Evolutionary conservation across 176 grass and related monocot genomes (phyloP), one percentile per base, ranked within the genome.

Genomic region (Guadua angustifolia): DNA sequence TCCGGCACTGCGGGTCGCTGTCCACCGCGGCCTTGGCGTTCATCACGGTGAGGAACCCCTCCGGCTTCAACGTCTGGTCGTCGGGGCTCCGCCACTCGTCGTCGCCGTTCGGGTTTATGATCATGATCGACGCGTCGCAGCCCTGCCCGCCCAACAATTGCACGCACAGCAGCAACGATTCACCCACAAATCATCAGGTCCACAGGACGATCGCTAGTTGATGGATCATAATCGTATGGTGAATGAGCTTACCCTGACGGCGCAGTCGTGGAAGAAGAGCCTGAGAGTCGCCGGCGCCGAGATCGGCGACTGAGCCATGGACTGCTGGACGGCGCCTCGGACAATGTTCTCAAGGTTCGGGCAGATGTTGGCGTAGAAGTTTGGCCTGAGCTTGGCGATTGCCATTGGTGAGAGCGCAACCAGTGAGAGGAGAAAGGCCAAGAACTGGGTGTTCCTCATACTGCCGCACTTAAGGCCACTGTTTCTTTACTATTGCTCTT

Each of bases 191-290:
- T 26, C 11, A 22, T 58, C 55, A 58, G 59, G 59, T 29, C 26
- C 59, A n/a, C 7, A 21, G 52, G 17, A 22, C 17, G 19, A 21
- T 5, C 1, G 14, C 5, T 19, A 19, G 32, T 18, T 66, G 19
- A 22, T 5, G 2, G 33, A 65, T 32, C 62, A 8, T 65, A 9
- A 19, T 13, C 35, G 35, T 36, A 36, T 39, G 18, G 66, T 21
- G 36, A 68, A 21, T 5, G 17, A 5, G 19, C 69, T 63, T 79
- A 94, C 92, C 64, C 19, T 73, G 82, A 92, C 87, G n/a, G 89
- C 84, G 49, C 89, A 94, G 76, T 94, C 92, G 42, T 94, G 92
- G 92, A 94, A 92, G 84, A 89, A 92, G 76, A 94, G 89, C 24
- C 92, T 76, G 6, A 94, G 86, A 40, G 89, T 78, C 57, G 89